Conservation (phyloP, 2,329 filamentous ascomycete species). For the Fusarium longipes region DNA sequence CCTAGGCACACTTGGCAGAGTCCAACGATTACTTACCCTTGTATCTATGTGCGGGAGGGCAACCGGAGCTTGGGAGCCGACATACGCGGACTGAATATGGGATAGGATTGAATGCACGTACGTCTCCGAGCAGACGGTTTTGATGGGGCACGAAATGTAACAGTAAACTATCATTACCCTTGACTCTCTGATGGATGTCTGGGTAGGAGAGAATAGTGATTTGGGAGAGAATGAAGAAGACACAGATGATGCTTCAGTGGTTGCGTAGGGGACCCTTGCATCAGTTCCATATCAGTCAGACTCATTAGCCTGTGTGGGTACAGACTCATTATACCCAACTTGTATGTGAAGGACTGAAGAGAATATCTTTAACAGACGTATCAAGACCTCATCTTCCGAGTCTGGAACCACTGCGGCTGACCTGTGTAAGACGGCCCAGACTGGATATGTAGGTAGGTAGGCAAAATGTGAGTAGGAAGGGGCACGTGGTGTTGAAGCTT, state of each 20-base stretch:
- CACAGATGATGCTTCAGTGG: neutral
- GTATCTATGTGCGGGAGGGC: conserved; percentile 18
- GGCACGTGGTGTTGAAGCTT: conserved; percentile 44
- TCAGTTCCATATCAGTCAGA: conserved; percentile 9
- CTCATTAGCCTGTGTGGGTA: neutral
- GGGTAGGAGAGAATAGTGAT: neutral
- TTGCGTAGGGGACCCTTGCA: conserved; percentile 9
- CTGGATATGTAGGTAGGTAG: neutral
- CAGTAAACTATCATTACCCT: neutral
- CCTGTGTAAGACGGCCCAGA: no score
- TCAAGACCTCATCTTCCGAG: neutral
- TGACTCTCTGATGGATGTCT: neutral
- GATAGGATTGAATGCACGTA: neutral
- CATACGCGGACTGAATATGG: conserved; percentile 17
- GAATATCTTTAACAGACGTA: neutral
- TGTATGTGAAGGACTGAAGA: neutral
- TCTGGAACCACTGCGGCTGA: conserved; percentile 35
- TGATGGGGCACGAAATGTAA: neutral
- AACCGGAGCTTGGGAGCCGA: conserved; percentile 28
- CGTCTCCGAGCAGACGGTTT: neutral
- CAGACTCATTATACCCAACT: conserved; percentile 8
- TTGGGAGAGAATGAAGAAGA: neutral
- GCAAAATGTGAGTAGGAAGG: neutral
- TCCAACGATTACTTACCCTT: conserved; percentile 32
- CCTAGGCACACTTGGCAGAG: conserved; percentile 30